A percentile compares a stretch with the other conserved stretches of the same genome.
phyloP scores from a whole-genome alignment of 106 monocot species.

The Acorus calamus region DNA sequence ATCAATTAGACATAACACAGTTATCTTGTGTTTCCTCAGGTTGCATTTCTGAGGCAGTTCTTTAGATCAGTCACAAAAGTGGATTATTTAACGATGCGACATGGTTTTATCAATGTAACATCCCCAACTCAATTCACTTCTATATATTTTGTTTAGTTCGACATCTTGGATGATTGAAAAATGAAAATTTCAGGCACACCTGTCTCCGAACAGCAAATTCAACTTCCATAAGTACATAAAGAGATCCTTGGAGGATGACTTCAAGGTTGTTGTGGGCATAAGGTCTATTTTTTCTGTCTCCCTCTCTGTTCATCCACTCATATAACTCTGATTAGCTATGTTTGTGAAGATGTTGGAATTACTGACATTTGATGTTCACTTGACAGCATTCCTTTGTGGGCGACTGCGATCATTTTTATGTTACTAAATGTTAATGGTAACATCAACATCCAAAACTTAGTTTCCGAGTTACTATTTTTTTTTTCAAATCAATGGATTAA shows the following conservation, averaged over 20 bases:
- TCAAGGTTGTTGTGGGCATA: conserved; percentile 40
- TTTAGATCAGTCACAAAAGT: conserved; percentile 34
- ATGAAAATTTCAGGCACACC: conserved; percentile 30
- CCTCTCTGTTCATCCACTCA: background rate
- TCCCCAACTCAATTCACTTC: background rate
- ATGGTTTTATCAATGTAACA: conserved; percentile 46
- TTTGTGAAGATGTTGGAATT: too few species aligned
- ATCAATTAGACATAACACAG: background rate
- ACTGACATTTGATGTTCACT: background rate
- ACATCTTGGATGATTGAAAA: background rate
- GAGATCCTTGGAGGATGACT: conserved; percentile 4
- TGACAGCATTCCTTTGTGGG: conserved; percentile 31
- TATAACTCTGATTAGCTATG: too few species aligned
- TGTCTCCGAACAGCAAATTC: conserved; percentile 33
- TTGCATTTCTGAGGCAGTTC: conserved; percentile 45
- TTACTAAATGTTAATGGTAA: conserved; percentile 36
- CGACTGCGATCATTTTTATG: conserved; percentile 22
- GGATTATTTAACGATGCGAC: conserved; percentile 51
- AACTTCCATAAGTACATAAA: conserved; percentile 44
- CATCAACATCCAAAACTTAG: too few species aligned
- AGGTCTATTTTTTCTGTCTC: conserved; percentile 14
- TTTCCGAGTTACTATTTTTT: too few species aligned
- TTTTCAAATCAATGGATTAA: background rate
- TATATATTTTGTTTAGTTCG: too few species aligned
- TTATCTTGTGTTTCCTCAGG: conserved; percentile 14